Conservation (phyloP, 1,284 basidiomycete genomes). For the Ganoderma resinaceum region DNA sequence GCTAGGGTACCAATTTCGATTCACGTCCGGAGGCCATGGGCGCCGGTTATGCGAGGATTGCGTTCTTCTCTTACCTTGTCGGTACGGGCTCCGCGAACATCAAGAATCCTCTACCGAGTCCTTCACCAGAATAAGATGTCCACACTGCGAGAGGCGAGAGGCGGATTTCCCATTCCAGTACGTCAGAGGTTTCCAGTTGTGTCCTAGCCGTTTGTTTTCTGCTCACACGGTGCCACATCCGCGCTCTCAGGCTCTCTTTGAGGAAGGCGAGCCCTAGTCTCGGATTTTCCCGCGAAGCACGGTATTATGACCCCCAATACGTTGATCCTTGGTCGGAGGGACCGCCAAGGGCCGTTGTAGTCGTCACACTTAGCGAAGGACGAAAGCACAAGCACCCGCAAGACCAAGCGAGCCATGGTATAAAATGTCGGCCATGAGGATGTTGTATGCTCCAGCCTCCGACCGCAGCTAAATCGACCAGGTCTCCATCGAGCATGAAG, state of each 20-base stretch:
- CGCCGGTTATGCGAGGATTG: background rate
- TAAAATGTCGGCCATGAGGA: background rate
- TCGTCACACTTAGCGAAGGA: background rate
- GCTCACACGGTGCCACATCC: background rate
- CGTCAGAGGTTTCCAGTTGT: background rate
- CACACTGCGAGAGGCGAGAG: background rate
- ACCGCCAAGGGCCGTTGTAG: background rate
- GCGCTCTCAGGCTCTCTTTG: background rate
- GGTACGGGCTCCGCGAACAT: background rate
- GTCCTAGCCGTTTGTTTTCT: background rate
- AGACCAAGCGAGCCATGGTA: background rate
- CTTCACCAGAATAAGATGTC: background rate
- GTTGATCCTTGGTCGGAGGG: background rate
- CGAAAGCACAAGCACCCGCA: background rate
- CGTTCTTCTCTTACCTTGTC: background rate
- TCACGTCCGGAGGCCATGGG: background rate
- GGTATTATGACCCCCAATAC: background rate
- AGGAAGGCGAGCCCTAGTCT: background rate
- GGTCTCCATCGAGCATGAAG: slow-evolving; percentile 6
- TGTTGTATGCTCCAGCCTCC: background rate
- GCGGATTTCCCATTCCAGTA: background rate
- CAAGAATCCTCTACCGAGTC: background rate
- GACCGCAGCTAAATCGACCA: background rate
- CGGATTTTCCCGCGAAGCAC: background rate
- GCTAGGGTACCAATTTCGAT: background rate